Conservation (phyloP, 2,329 filamentous ascomycete species). For the Coniosporium tulheliwenetii region DNA sequence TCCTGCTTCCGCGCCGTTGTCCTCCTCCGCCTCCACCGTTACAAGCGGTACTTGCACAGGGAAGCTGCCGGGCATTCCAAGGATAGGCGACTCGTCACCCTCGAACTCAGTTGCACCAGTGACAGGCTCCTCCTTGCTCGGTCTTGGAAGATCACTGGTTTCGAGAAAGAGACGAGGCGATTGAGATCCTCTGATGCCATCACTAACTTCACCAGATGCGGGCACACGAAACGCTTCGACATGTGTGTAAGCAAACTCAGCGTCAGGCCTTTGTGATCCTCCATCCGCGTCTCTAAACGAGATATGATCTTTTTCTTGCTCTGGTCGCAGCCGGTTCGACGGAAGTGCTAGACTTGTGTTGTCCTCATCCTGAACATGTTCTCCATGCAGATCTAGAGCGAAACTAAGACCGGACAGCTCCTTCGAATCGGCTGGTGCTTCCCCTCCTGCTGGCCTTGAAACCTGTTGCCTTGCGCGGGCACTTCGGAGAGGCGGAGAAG, state of each 20-base stretch:
- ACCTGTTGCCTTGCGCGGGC: constrained; percentile 70
- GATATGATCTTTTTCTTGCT: not conserved
- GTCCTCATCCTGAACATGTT: constrained; percentile 25
- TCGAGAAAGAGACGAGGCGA: constrained; percentile 1
- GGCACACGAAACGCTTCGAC: too few relatives aligned
- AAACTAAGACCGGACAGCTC: constrained; percentile 55
- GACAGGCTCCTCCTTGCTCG: constrained; percentile 13
- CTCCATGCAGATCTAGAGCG: constrained; percentile 69
- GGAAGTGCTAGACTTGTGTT: not conserved
- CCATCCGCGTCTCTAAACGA: not conserved
- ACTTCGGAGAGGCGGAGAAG: constrained; percentile 65
- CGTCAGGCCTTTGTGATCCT: not conserved
- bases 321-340: not conserved
- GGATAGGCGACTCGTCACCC: constrained; percentile 44
- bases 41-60: constrained; percentile 15
- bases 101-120: constrained; percentile 27
- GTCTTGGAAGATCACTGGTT: constrained; percentile 8
- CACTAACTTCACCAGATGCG: not conserved
- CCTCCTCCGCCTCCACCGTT: not conserved
- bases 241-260: not conserved
- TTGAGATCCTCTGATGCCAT: not conserved
- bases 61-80: constrained; percentile 52
- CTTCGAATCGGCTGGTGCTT: constrained; percentile 13
- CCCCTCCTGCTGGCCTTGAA: constrained; percentile 33
- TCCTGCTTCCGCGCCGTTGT: not conserved